Percentiles rank a stretch among this genome's conserved stretches.
phyloP scores from a whole-genome alignment of 352 stramenopile genomes.

The Pythium utonaiense region DNA sequence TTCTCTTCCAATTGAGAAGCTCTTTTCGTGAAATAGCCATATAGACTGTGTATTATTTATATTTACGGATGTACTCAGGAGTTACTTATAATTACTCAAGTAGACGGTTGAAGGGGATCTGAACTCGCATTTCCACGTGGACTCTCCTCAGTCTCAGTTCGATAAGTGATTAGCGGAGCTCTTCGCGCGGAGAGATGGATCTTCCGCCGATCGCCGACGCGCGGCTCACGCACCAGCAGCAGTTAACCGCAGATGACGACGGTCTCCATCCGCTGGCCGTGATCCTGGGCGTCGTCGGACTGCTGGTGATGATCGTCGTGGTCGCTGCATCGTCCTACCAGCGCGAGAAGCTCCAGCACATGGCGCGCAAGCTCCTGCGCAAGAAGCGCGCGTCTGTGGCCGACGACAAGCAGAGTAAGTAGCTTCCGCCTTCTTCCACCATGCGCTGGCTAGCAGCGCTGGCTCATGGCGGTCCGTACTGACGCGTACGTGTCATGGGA shows the following conservation, averaged over 20 bases:
- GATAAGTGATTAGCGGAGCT: neutral
- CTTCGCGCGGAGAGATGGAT: neutral
- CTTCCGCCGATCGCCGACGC: neutral
- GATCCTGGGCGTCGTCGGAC: conserved; percentile 48
- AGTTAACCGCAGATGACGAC: neutral
- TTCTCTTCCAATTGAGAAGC: neutral
- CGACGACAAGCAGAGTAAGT: conserved; percentile 42
- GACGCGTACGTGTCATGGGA: neutral
- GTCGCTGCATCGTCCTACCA: conserved; percentile 73
- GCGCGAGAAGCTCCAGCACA: conserved; percentile 73
- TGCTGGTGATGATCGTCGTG: conserved; percentile 63
- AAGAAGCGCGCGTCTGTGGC: conserved; percentile 52
- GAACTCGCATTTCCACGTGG: neutral
- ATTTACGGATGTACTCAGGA: neutral
- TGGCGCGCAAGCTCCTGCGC: conserved; percentile 73
- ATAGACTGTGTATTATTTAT: neutral
- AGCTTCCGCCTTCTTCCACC: no score
- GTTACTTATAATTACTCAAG: neutral
- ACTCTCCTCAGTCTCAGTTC: neutral
- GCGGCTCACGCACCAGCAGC: conserved; percentile 3
- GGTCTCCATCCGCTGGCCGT: conserved; percentile 69
- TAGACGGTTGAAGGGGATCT: neutral
- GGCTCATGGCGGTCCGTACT: no score
- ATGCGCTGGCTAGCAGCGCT: no score
- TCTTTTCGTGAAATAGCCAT: neutral